Base-by-base conservation (phyloP, 192 early-diverging fungal genomes). In the Backusella australiensis region DNA sequence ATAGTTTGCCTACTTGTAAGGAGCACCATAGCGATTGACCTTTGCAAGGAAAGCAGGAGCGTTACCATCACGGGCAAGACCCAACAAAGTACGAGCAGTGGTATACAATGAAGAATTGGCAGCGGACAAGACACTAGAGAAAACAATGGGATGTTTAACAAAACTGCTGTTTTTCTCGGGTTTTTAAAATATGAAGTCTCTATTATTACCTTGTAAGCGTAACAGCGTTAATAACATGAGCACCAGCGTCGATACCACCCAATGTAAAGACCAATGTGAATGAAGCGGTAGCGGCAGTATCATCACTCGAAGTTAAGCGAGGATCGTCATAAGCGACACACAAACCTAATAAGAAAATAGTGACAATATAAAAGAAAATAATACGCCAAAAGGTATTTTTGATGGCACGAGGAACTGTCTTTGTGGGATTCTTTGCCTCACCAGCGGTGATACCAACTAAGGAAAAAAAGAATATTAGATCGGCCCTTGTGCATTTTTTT, bases 61-160 rank as follows among this genome's bases (percentile, higher is more conserved):
- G 69, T 91, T 90, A 21, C 90, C 90, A 41, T 94, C 92, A 52
- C 86, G 84, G 15, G 94, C 85, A 74, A 96, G 76, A 15, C 91
- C 86, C 87, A 91, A 88, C 44, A 96, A 76, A 23, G 92, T 93
- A 71, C 95, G 86, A 7, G 92, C 90, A 17, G 90, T 91, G 4
- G 93, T 93, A 73, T 95, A 96, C n/a, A 96, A 85, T 1, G 91
- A 91, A 14, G 92, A 94, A 84, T 95, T 96, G 81, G 39, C 86
- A 34, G 93, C 92, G 3, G 91, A 92, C 42, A 93, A 53, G 6
- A 92, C 82, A 39, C 88, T 56, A 29, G 29, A 63, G 29, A 63
- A 21, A 71, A 0, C 23, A 8, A 53, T 19, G 38, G 29, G 17
- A 3, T 3, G 32, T 34, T 35, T 29, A 34, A 72, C 1, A 36